Conservation (phyloP, 768 basidiomycete genomes). For the Naganishia friedmannii region DNA sequence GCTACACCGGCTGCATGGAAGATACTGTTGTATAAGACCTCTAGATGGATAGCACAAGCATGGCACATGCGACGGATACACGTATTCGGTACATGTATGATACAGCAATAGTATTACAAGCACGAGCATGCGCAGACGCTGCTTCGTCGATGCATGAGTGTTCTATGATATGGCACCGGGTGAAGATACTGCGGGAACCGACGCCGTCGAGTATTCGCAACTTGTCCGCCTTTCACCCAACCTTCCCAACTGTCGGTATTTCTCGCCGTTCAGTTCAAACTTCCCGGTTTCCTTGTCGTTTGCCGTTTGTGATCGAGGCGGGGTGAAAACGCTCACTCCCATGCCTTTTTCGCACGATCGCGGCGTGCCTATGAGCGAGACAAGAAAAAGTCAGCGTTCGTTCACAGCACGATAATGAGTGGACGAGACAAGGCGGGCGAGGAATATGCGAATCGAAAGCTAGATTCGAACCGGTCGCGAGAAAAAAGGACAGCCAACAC, state of each 20-base stretch:
- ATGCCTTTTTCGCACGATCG: slow-evolving; percentile 29
- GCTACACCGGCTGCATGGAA: neutral
- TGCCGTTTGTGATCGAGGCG: neutral
- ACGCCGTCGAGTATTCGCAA: too few species aligned
- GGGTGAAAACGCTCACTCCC: slow-evolving; percentile 18
- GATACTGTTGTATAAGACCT: neutral
- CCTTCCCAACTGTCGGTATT: neutral
- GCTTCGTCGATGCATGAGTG: too few species aligned
- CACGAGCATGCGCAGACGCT: neutral
- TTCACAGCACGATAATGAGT: too few species aligned
- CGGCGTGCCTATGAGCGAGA: slow-evolving; percentile 16
- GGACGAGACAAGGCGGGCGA: neutral
- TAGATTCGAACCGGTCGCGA: too few species aligned
- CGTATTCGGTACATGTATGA: neutral
- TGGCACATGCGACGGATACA: neutral
- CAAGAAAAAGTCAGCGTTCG: neutral
- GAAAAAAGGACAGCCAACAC: too few species aligned
- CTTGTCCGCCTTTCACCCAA: too few species aligned
- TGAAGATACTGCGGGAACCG: too few species aligned
- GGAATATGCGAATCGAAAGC: too few species aligned
- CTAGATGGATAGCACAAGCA: neutral
- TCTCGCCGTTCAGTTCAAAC: neutral
- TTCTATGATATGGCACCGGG: too few species aligned
- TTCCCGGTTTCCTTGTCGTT: neutral
- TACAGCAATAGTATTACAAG: neutral